phyloP scores from a whole-genome alignment of 2,329 filamentous ascomycete genomes.

The Paraphoma chrysanthemicola region DNA sequence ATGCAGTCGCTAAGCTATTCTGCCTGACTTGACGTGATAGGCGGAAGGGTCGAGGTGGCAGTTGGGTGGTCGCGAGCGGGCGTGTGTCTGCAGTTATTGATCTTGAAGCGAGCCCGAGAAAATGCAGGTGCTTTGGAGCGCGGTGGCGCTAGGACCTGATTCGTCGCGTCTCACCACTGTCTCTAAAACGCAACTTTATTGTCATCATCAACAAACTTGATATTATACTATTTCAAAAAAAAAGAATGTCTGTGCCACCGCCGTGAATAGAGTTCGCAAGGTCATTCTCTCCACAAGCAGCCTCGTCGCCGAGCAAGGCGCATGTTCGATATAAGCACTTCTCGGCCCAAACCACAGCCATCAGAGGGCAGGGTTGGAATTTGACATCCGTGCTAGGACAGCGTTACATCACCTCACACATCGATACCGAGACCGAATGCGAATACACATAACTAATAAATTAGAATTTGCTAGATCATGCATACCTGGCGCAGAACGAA shows the following conservation, averaged over 20 bases:
- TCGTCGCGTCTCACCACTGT: slow-evolving; percentile 16
- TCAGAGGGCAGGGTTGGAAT: slow-evolving; percentile 86
- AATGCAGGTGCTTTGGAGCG: slow-evolving; percentile 32
- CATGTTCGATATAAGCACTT: slow-evolving; percentile 74
- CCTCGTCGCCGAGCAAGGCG: slow-evolving; percentile 44
- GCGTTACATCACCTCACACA: slow-evolving; percentile 6
- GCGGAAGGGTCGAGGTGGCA: slow-evolving; percentile 18
- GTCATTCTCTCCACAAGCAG: slow-evolving; percentile 28
- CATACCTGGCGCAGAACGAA: slow-evolving; percentile 18
- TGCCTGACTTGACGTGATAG: slow-evolving; percentile 15
- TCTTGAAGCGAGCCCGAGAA: slow-evolving; percentile 24
- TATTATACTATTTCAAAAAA: not conserved
- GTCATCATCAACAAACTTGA: not conserved
- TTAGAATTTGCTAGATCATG: slow-evolving; percentile 30
- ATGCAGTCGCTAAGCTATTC: slow-evolving; percentile 28
- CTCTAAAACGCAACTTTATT: not conserved
- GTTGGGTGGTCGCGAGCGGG: slow-evolving; percentile 20
- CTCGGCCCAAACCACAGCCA: slow-evolving; percentile 97
- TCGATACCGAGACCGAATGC: not conserved
- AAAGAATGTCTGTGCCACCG: slow-evolving; percentile 36
- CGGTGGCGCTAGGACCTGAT: slow-evolving; percentile 13
- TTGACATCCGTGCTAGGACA: slow-evolving; percentile 95
- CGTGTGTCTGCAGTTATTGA: slow-evolving; percentile 22
- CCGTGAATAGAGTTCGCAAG: slow-evolving; percentile 24
- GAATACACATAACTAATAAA: slow-evolving; percentile 13